Conservation (phyloP, 805 yeast genomes). For the Metschnikowia bowlesiae region DNA sequence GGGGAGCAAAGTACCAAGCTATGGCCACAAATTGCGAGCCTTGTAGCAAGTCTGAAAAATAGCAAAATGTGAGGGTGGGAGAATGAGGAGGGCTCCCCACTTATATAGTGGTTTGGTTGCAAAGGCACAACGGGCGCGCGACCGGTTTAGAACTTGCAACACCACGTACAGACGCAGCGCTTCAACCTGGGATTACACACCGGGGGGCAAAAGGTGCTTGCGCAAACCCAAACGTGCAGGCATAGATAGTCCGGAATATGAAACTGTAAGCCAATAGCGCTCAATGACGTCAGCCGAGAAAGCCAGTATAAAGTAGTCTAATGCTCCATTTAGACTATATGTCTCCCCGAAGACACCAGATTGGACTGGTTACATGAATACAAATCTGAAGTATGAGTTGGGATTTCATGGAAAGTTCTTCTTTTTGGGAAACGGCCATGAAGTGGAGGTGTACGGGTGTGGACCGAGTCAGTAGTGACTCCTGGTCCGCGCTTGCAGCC, state of each 20-base stretch:
- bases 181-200: background rate
- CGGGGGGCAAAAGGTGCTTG: background rate
- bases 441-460: background rate
- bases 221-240: background rate
- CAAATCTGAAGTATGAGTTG: no score
- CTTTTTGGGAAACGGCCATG: background rate
- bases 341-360: no score
- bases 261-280: no score
- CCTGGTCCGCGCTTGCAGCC: background rate
- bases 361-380: no score
- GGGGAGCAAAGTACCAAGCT: background rate
- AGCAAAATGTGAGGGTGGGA: background rate
- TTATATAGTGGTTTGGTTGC: background rate
- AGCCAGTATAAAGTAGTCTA: no score
- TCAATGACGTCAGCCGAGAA: no score
- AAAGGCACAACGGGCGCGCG: slow-evolving; percentile 1
- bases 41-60: background rate
- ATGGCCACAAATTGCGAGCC: background rate
- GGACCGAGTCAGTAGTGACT: background rate
- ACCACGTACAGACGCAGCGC: background rate
- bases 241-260: no score
- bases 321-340: no score
- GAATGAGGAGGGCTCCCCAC: background rate
- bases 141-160: slow-evolving; percentile 1
- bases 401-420: background rate